Percentiles rank a stretch among this genome's conserved stretches.
phyloP scores from a whole-genome alignment of 805 yeast genomes.

The Candida rishiriensis region DNA sequence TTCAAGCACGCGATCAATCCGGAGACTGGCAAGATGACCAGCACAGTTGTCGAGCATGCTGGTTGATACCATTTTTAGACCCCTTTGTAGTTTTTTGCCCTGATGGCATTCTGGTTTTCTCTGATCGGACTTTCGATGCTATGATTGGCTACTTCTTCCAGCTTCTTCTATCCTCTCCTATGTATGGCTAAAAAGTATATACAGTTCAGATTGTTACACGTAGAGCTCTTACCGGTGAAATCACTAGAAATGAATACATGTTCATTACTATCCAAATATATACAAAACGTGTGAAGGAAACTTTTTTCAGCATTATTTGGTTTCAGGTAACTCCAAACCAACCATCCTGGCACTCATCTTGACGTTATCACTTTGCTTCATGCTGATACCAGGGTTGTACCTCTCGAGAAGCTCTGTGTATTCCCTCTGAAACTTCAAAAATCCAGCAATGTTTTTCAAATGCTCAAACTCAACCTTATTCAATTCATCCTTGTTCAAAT shows the following conservation, averaged over 20 bases:
- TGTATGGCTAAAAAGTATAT: too few relatives aligned
- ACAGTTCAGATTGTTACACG: too few relatives aligned
- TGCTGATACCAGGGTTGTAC: constrained; percentile 78
- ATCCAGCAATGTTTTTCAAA: constrained; percentile 56
- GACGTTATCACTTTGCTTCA: constrained; percentile 75
- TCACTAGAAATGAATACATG: too few relatives aligned
- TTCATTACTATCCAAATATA: not conserved
- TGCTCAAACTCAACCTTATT: constrained; percentile 31
- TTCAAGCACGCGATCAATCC: constrained; percentile 61
- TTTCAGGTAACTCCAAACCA: constrained; percentile 69
- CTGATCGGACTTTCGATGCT: too few relatives aligned
- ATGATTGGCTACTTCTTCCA: too few relatives aligned
- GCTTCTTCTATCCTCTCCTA: too few relatives aligned
- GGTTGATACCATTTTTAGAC: constrained; percentile 50
- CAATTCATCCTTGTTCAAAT: constrained; percentile 23
- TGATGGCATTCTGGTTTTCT: not conserved
- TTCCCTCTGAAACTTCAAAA: constrained; percentile 65
- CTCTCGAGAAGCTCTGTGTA: constrained; percentile 77
- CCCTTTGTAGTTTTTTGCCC: not conserved
- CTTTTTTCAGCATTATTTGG: constrained; percentile 4
- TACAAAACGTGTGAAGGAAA: not conserved
- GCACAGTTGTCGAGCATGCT: constrained; percentile 77
- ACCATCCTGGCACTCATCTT: constrained; percentile 80
- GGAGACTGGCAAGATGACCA: constrained; percentile 53
- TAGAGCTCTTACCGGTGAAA: too few relatives aligned